phyloP scores from a whole-genome alignment of 2,329 filamentous ascomycete species.

The Metarhizium album region DNA sequence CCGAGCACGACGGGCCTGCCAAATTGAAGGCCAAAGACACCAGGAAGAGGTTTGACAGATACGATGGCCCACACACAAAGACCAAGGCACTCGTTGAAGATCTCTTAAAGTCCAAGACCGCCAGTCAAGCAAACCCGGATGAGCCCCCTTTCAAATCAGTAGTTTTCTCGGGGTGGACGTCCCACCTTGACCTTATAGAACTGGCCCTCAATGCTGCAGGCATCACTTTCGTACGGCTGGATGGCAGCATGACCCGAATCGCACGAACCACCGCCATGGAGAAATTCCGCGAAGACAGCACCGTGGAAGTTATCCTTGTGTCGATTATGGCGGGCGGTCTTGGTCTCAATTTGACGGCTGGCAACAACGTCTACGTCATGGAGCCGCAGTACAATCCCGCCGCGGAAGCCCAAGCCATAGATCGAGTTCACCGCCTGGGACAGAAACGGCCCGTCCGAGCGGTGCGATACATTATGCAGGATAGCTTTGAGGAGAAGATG shows the following conservation, averaged over 20 bases:
- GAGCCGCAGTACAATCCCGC: conserved; percentile 97
- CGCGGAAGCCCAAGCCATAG: conserved; percentile 86
- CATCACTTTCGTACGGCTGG: conserved; percentile 69
- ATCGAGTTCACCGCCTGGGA: conserved; percentile 83
- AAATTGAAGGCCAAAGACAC: conserved; percentile 20
- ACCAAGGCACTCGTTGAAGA: conserved; percentile 72
- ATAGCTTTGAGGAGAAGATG: conserved; percentile 93
- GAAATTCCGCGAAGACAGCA: conserved; percentile 60
- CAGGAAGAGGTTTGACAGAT: conserved; percentile 52
- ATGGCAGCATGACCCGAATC: conserved; percentile 74
- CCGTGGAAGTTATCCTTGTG: conserved; percentile 72
- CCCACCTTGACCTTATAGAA: conserved; percentile 85
- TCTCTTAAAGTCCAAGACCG: conserved; percentile 52
- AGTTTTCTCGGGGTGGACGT: conserved; percentile 93
- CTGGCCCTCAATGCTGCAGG: conserved; percentile 58
- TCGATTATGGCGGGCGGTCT: conserved; percentile 88
- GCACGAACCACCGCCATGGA: conserved; percentile 68
- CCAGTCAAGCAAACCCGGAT: conserved; percentile 48
- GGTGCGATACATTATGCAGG: conserved; percentile 77
- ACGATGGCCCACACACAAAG: conserved; percentile 84
- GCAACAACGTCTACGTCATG: conserved; percentile 88
- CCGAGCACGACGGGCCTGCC: conserved; percentile 44
- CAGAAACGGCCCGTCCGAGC: conserved; percentile 85
- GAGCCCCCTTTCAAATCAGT: conserved; percentile 82
- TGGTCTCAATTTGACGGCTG: conserved; percentile 80